Evolutionary conservation across 345 rosid genomes (phyloP), one percentile per base, ranked within the genome.

Genomic region (Populus simonii): DNA sequence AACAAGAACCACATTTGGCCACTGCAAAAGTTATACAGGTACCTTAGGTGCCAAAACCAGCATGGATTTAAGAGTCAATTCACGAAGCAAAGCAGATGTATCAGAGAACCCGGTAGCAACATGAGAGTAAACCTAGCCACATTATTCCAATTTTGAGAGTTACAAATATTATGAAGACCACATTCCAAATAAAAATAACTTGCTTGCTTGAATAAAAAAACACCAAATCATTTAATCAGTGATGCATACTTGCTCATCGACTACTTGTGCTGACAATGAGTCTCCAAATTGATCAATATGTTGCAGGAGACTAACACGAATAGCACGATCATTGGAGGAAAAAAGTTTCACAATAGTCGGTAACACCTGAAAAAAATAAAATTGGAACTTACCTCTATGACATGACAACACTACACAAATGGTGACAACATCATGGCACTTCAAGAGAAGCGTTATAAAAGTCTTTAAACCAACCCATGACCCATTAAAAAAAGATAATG

Each of bases 211-310:
- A 78, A 78, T 75, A 18, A 62, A 51, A 22, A 66, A 55, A 70
- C 49, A 35, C 11, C 16, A 55, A 67, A 18, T 66, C 81, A 74
- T 53, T 59, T 63, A 13, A 33, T 69, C 31, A 66, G 47, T 18
- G 66, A 71, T 49, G 73, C 88, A 80, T 91, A 96, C 99, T 87
- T 94, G 98, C 86, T 94, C 99, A 86, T 96, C 99, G 72, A 92
- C 97, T 76, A 91, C 84, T 80, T 92, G 95, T 61, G 91, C 88
- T 2, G 97, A 85, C 82, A 96, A 78, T 68, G 97, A 92, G 82
- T 94, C 97, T 79, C 99, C 99, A 79, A 80, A 96, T 80, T 92
- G 97, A 86, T 96, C 99, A 84, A 96, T 88, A 87, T 96, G 99
- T 87, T 96, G 98, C 78, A 96, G 84, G 74, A 96, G 98, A 79